Evolutionary conservation across 495 filamentous ascomycete genomes (phyloP).

Genomic region (Beverwykella pulmonaria): DNA sequence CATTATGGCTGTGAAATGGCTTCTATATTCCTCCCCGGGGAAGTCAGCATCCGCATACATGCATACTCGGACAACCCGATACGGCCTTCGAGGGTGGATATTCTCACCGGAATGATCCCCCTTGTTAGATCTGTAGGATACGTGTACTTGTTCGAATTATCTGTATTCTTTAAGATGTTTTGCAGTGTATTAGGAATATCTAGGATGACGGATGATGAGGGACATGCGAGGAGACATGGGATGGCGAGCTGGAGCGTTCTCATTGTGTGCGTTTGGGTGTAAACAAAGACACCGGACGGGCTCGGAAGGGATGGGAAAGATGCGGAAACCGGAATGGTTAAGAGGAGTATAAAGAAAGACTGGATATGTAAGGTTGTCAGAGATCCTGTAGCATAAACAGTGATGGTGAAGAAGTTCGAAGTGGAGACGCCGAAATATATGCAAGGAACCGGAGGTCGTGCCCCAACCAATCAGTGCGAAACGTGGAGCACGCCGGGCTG

Average conservation of each 20-base stretch:
- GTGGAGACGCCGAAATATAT: no score
- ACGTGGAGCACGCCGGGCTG: no score
- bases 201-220: slow-evolving; percentile 2
- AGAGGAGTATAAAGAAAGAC: no score
- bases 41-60: background rate
- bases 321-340: no score
- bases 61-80: background rate
- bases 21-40: slow-evolving; percentile 34
- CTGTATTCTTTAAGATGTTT: slow-evolving; percentile 44
- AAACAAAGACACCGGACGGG: background rate
- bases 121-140: slow-evolving; percentile 48
- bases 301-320: background rate
- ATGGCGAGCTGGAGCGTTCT: background rate
- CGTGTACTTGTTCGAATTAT: slow-evolving; percentile 40
- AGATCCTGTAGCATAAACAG: no score
- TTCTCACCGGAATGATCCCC: slow-evolving; percentile 44
- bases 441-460: no score
- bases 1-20: slow-evolving; percentile 47
- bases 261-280: background rate
- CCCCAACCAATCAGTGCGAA: no score
- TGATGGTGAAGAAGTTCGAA: background rate
- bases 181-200: slow-evolving; percentile 41
- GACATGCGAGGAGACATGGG: background rate
- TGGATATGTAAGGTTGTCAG: no score
- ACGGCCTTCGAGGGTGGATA: background rate